These are phyloP conservation scores for Penicillium nordicum DNA, from an alignment of 2,329 filamentous ascomycete genomes.

Conservation along the genomic window DNA sequence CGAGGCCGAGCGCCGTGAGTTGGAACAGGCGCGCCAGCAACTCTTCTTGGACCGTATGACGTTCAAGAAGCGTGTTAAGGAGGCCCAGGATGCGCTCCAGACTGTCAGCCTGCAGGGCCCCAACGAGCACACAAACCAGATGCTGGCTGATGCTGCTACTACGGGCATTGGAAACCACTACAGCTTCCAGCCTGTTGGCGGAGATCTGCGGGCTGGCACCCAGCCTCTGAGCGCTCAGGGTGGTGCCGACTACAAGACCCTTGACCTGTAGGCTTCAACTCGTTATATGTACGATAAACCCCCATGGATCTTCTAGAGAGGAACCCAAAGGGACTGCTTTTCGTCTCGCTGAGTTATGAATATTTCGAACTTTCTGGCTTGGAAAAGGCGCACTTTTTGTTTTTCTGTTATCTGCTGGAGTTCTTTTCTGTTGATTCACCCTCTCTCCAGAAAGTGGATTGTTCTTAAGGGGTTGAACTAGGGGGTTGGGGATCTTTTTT, in stretches of 20 bases:
- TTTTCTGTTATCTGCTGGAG: conserved; percentile 20
- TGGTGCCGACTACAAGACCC: conserved; percentile 42
- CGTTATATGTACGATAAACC: conserved; percentile 25
- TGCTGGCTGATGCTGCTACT: conserved; percentile 35
- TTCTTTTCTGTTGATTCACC: conserved; percentile 21
- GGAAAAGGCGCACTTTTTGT: conserved; percentile 31
- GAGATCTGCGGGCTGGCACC: conserved; percentile 29
- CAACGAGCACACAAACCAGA: conserved; percentile 40
- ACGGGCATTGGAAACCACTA: conserved; percentile 39
- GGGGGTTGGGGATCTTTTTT: conserved; percentile 5
- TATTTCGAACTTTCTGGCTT: conserved; percentile 22
- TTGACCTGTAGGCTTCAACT: conserved; percentile 37
- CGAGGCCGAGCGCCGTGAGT: conserved; percentile 84
- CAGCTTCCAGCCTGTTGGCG: conserved; percentile 39
- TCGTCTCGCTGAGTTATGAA: conserved; percentile 25
- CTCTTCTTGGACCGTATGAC: conserved; percentile 87
- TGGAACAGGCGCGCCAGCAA: conserved; percentile 88
- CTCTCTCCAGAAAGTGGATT: conserved; percentile 11
- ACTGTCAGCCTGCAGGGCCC: conserved; percentile 42
- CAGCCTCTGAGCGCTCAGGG: conserved; percentile 42
- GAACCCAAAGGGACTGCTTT: conserved; percentile 8
- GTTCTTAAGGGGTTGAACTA: conserved; percentile 12
- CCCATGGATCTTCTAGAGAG: conserved; percentile 19
- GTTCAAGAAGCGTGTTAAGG: conserved; percentile 82
- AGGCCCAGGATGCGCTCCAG: conserved; percentile 70